These are phyloP conservation scores for Crucihimalaya himalaica DNA, from an alignment of 345 rosid species.

Conservation along the genomic window DNA sequence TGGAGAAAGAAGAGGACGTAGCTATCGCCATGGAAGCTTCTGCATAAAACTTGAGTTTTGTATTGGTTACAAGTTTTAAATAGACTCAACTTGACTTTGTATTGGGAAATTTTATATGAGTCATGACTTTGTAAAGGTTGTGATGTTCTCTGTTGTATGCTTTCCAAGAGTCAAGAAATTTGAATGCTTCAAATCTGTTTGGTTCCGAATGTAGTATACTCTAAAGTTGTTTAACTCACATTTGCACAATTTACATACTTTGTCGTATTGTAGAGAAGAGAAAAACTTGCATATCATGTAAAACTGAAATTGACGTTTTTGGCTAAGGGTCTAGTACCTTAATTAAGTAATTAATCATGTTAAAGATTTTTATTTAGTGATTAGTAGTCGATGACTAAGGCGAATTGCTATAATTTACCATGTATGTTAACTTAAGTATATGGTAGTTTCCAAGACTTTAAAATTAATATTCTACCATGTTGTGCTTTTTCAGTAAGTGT, in stretches of 20 bases:
- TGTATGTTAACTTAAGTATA: too few relatives aligned
- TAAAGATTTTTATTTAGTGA: too few relatives aligned
- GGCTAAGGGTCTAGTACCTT: too few relatives aligned
- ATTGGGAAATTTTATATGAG: constrained; percentile 21
- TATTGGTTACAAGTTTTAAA: constrained; percentile 29
- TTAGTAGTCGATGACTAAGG: too few relatives aligned
- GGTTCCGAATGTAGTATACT: background rate
- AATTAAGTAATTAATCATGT: too few relatives aligned
- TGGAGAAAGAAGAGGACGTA: constrained; percentile 40
- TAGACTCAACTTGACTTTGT: constrained; percentile 27
- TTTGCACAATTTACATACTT: background rate
- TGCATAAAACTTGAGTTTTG: constrained; percentile 32
- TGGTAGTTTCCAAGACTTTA: too few relatives aligned
- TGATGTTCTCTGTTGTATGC: constrained; percentile 14
- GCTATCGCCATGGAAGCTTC: constrained; percentile 38
- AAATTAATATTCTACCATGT: too few relatives aligned
- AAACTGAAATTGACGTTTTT: too few relatives aligned
- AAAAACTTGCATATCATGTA: too few relatives aligned
- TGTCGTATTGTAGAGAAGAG: background rate
- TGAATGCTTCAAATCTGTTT: constrained; percentile 7
- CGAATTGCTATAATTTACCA: too few relatives aligned
- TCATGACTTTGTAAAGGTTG: constrained; percentile 33
- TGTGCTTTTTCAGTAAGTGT: too few relatives aligned
- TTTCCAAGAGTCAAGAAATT: constrained; percentile 24
- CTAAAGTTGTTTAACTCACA: background rate